Conservation (phyloP, 2,329 filamentous ascomycete genomes). For the Trichoderma sp. region DNA sequence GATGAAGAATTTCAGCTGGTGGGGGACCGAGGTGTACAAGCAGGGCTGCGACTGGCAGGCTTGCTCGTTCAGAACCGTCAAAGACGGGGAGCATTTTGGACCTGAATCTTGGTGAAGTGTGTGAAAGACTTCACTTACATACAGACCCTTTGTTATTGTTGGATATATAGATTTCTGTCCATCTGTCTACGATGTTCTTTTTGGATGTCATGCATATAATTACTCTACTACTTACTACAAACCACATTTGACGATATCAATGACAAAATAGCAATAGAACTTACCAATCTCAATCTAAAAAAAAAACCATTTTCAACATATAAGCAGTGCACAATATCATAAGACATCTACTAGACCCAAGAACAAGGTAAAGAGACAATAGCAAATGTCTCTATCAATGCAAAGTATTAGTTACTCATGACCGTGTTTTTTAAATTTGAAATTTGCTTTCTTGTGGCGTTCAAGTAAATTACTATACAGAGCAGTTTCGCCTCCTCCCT, state of each 20-base stretch:
- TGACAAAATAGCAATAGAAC: background rate
- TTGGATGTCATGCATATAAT: background rate
- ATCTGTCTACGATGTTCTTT: background rate
- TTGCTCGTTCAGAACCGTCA: constrained; percentile 65
- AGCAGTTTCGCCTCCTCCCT: constrained; percentile 25
- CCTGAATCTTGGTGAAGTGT: constrained; percentile 53
- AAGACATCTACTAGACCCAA: background rate
- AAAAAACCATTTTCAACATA: background rate
- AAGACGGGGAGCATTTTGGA: constrained; percentile 64
- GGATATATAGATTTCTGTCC: background rate
- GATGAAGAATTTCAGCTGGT: constrained; percentile 75
- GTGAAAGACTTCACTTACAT: background rate
- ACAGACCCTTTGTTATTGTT: background rate
- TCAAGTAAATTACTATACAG: constrained; percentile 37
- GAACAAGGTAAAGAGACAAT: background rate
- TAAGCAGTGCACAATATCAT: background rate
- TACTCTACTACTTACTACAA: background rate
- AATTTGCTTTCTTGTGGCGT: constrained; percentile 19
- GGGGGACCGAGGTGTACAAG: constrained; percentile 85
- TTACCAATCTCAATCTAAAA: background rate
- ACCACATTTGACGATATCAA: background rate
- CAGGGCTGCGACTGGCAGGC: constrained; percentile 82
- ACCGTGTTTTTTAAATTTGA: constrained; percentile 15
- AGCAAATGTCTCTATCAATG: constrained; percentile 28
- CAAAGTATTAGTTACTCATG: constrained; percentile 23